Evolutionary conservation across 2,329 filamentous ascomycete species (phyloP).

Genomic region (Dissoconium aciculare): DNA sequence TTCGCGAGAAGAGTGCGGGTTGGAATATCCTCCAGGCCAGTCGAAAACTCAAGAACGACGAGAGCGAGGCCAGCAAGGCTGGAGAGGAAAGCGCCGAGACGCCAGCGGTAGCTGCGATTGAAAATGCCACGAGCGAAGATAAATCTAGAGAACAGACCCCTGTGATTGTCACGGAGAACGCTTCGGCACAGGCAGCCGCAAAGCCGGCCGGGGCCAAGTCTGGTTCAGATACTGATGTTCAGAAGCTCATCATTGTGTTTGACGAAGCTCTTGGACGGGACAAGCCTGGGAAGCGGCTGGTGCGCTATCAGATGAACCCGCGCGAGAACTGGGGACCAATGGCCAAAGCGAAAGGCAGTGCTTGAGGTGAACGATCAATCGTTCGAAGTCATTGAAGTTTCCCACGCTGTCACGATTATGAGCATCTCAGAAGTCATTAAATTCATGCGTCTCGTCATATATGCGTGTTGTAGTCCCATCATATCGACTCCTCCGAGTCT

Average conservation of each 20-base stretch:
- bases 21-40: constrained; percentile 42
- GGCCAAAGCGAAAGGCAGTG: constrained; percentile 32
- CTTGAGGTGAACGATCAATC: constrained; percentile 4
- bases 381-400: not conserved
- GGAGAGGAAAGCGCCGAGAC: constrained; percentile 9
- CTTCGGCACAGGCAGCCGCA: constrained; percentile 2
- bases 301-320: constrained; percentile 83
- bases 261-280: constrained; percentile 65
- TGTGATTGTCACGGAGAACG: constrained; percentile 11
- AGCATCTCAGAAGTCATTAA: too few species aligned
- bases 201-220: constrained; percentile 6
- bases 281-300: constrained; percentile 48
- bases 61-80: constrained; percentile 19
- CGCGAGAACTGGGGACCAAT: constrained; percentile 89
- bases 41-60: constrained; percentile 25
- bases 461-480: too few species aligned
- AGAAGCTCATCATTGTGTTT: constrained; percentile 51
- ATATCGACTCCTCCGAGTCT: not conserved
- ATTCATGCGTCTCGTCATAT: too few species aligned
- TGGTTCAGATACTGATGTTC: not conserved
- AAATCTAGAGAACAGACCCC: constrained; percentile 10
- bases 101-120: constrained; percentile 13
- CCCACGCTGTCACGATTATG: too few species aligned
- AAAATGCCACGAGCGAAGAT: constrained; percentile 12
- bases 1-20: constrained; percentile 56